Percentiles rank a stretch among this genome's conserved stretches.
Conservation (phyloP, 225 moss, liverwort and hornwort genomes). For the Physcomitrium patens region DNA sequence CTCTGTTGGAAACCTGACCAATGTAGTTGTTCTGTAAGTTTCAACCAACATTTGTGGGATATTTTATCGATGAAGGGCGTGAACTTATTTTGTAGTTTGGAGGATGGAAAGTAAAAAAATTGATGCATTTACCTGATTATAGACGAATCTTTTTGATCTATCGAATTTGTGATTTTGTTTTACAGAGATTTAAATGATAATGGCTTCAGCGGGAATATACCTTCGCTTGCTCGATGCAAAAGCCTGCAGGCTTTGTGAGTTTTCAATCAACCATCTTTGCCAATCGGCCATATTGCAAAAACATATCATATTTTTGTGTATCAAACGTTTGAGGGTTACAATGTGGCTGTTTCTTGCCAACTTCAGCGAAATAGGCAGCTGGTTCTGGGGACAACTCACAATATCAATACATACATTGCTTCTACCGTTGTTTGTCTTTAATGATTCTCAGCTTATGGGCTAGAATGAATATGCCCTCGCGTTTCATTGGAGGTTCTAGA, state of each 20-base stretch:
- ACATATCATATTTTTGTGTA: neutral
- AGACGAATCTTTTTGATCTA: constrained; percentile 13
- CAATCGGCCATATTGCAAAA: constrained; percentile 9
- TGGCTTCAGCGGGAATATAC: constrained; percentile 35
- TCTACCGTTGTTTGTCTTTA: neutral
- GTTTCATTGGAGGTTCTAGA: constrained; percentile 14
- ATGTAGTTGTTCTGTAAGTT: constrained; percentile 50
- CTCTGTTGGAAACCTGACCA: constrained; percentile 30
- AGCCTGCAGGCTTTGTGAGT: constrained; percentile 47
- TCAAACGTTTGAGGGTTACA: neutral
- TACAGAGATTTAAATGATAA: constrained; percentile 53
- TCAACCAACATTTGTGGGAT: constrained; percentile 7
- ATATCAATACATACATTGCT: constrained; percentile 10
- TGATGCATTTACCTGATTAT: neutral
- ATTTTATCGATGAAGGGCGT: neutral
- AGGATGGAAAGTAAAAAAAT: neutral
- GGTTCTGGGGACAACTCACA: constrained; percentile 11
- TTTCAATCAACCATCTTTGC: constrained; percentile 10
- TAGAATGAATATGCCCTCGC: neutral
- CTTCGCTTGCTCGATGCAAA: constrained; percentile 15
- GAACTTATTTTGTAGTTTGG: neutral
- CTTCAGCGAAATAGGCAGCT: neutral
- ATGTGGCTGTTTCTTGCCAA: constrained; percentile 18
- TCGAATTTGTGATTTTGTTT: neutral
- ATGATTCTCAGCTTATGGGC: constrained; percentile 4